Base-by-base conservation (phyloP, 2,329 filamentous ascomycete genomes). In the Aspergillus caelatus region DNA sequence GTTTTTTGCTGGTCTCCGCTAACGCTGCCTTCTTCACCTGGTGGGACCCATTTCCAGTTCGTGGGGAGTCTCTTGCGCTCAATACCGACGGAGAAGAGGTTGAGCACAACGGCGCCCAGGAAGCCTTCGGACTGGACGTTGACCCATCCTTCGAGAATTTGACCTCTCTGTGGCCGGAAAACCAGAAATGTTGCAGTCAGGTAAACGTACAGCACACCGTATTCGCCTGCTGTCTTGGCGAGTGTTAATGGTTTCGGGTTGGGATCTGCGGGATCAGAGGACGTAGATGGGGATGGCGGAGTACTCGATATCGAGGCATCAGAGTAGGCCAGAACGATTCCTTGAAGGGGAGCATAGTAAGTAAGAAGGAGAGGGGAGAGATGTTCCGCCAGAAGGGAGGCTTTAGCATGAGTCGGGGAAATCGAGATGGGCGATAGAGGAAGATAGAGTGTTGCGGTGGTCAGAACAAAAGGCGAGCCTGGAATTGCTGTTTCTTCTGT, bases 61-160 rank as follows among this genome's bases (percentile, higher is more conserved):
- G 81, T 78, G 0, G 95, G 95, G 19, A 99, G 82, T 41, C 92
- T 85, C 65, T 86, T 87, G 26, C 89, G 85, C 71, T 94, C 91
- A 64, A 99, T 91, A 50, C 90, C 92, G 1, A 94, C 92, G 70
- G 95, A 96, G 84, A 98, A 98, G 68, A 93, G 88, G 77, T 94
- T 94, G 80, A 93, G 94, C 76, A 93, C 95, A 12, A 96, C 88
- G 3, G 97, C 86, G 23, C 94, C 94, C 8, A 99, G 85, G 74
- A 97, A 93, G 8, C 92, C 93, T 70, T 95, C 92, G 55, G 91
- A 94, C 75, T 96, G 92, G 34, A 97, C 83, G 72, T 94, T 95
- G 61, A 97, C 86, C 69, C 85, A 89, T 12, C 93, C 95, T 68
- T 94, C 89, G 74, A 98, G 85, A 78, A 86, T 88, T 10, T 89